Evolutionary conservation across 2,329 filamentous ascomycete genomes (phyloP).

Genomic region (Botrytis deweyae): DNA sequence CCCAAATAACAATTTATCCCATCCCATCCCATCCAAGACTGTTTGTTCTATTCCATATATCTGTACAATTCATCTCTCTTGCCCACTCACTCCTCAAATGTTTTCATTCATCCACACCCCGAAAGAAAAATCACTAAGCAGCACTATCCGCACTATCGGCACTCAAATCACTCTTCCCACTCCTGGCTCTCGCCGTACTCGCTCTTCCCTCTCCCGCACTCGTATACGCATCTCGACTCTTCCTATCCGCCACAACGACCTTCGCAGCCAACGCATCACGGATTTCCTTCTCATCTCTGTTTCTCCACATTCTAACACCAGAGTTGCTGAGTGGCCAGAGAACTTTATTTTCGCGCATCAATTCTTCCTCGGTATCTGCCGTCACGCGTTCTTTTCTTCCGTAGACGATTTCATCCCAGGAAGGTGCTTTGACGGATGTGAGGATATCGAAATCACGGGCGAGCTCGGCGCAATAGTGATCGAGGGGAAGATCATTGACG

Average conservation of each 20-base stretch:
- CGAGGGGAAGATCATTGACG: conserved; percentile 77
- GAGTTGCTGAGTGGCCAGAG: conserved; percentile 43
- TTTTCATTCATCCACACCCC: not conserved
- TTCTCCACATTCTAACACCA: conserved; percentile 47
- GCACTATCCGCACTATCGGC: not conserved
- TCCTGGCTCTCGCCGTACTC: not conserved
- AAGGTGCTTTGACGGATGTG: conserved; percentile 29
- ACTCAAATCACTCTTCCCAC: conserved; percentile 9
- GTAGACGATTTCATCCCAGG: conserved; percentile 30
- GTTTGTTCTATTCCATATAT: not conserved
- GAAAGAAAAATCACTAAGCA: not conserved
- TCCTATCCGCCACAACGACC: conserved; percentile 29
- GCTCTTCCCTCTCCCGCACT: not conserved
- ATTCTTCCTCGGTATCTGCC: not conserved
- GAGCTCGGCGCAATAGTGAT: conserved; percentile 74
- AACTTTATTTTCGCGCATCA: conserved; percentile 36
- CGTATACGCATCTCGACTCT: not conserved
- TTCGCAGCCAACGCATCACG: conserved; percentile 36
- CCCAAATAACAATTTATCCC: not conserved
- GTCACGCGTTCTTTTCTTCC: conserved; percentile 11
- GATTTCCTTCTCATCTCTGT: conserved; percentile 47
- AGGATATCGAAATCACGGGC: conserved; percentile 73
- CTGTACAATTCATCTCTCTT: not conserved
- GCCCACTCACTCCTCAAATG: not conserved
- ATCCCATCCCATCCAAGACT: not conserved